Base-by-base conservation (phyloP, 441 rosid species). In the Mallotus japonicus region DNA sequence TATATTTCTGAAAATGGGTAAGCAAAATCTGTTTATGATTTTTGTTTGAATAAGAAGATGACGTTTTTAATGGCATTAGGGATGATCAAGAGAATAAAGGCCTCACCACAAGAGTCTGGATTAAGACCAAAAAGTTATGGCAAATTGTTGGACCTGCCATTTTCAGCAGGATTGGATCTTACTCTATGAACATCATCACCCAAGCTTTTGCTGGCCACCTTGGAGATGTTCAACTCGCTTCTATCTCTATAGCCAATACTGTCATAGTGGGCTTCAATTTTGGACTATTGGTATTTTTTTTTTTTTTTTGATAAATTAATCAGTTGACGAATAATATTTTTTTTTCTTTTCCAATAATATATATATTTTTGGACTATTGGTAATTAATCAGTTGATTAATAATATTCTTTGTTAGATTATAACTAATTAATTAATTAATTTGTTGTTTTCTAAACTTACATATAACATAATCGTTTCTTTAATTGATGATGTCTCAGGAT, bases 131-230 rank as follows among this genome's bases (percentile, higher is more conserved):
- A 87, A 89, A 84, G 80, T 83, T 92, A 83, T 90, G 96, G 96
- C 67, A 47, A 63, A 87, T 92, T 22, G 93, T 85, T 8, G 97
- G 94, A 14, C 97, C 94, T 0, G 83, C 90, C 47, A 88, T 90
- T 71, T 82, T 89, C 83, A 83, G 88, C 76, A 80, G 94, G 75
- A 42, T 90, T 58, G 80, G 92, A 0, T 8, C 86, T 54, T 89
- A 77, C 83, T 62, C 87, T 65, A 90, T 88, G 89, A 82, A 89
- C 81, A 72, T 89, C 73, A 73, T 90, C 71, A 81, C 92, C 28
- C 96, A 89, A 72, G 94, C 90, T 60, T 92, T 92, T 24, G 92
- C 92, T 1, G 97, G 97, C 69, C 93, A 89, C 79, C 86, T 92
- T 7, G 96, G 94, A 4, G 94, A 89, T 19, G 89, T 92, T 16